Percentiles rank a stretch among this genome's conserved stretches.
Evolutionary conservation across 495 filamentous ascomycete species (phyloP).

Genomic region (Monascus purpureus): DNA sequence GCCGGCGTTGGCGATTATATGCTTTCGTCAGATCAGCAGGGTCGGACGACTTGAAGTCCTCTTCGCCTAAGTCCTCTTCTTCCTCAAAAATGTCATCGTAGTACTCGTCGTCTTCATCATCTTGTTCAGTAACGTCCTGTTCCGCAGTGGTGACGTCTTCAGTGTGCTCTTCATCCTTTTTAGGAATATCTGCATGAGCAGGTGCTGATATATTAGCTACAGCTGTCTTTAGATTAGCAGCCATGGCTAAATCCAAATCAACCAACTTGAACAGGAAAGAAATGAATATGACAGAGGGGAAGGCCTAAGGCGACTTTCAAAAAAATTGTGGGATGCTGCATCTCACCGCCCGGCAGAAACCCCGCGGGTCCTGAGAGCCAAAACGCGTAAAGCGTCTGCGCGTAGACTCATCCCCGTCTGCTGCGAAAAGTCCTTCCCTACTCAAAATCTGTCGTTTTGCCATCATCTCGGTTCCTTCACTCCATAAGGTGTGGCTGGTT

Average conservation of each 20-base stretch:
- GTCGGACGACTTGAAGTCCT: constrained; percentile 44
- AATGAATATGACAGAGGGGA: too few relatives aligned
- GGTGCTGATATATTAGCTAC: constrained; percentile 27
- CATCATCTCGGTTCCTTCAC: too few relatives aligned
- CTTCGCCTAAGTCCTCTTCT: constrained; percentile 39
- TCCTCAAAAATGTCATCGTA: constrained; percentile 45
- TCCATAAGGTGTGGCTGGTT: not conserved
- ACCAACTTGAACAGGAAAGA: constrained; percentile 10
- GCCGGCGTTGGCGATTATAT: constrained; percentile 71
- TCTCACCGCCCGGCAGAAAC: constrained; percentile 30
- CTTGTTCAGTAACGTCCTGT: constrained; percentile 17
- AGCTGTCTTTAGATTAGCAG: constrained; percentile 8
- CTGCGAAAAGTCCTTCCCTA: not conserved
- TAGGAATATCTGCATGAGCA: constrained; percentile 39
- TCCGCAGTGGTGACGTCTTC: constrained; percentile 19
- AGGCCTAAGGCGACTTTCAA: constrained; percentile 17
- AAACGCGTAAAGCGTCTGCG: constrained; percentile 7
- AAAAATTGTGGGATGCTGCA: constrained; percentile 14
- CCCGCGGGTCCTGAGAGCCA: constrained; percentile 13
- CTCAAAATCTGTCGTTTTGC: too few relatives aligned
- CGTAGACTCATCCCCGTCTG: not conserved
- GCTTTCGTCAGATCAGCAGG: constrained; percentile 66
- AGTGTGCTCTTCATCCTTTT: constrained; percentile 27
- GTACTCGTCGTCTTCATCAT: constrained; percentile 35
- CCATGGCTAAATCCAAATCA: constrained; percentile 10